These are phyloP conservation scores for Suillus sp. DNA, from an alignment of 768 basidiomycete genomes.

Conservation along the genomic window DNA sequence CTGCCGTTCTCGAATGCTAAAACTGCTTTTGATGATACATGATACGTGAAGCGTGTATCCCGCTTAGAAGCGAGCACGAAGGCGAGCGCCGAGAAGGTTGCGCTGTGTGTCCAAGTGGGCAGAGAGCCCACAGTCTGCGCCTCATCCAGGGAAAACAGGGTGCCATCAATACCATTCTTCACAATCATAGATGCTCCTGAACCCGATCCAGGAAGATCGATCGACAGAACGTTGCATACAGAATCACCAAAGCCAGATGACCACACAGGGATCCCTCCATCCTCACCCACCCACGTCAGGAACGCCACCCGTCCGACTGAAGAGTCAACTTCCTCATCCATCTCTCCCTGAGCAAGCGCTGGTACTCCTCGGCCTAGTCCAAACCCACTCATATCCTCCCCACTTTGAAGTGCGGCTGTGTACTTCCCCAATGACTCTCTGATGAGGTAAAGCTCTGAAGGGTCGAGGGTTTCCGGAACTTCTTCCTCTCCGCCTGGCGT, in stretches of 20 bases:
- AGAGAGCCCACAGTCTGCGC: constrained; percentile 24
- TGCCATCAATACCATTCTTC: constrained; percentile 76
- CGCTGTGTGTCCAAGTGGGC: constrained; percentile 67
- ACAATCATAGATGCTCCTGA: constrained; percentile 49
- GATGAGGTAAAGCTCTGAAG: constrained; percentile 77
- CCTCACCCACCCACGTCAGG: constrained; percentile 65
- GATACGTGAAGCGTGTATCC: constrained; percentile 86
- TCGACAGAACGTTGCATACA: constrained; percentile 64
- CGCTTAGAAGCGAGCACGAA: constrained; percentile 94
- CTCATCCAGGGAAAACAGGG: constrained; percentile 52
- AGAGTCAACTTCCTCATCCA: constrained; percentile 87
- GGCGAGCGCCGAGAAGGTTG: constrained; percentile 87
- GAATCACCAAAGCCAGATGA: constrained; percentile 34
- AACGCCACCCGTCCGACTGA: constrained; percentile 65
- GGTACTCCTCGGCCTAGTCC: constrained; percentile 73
- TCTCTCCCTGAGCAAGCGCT: constrained; percentile 83
- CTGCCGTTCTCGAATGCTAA: constrained; percentile 85
- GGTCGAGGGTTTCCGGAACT: constrained; percentile 87
- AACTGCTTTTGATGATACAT: constrained; percentile 56
- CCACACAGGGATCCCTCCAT: constrained; percentile 51
- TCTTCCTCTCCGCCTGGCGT: constrained; percentile 52
- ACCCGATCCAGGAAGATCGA: constrained; percentile 60
- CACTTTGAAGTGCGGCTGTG: constrained; percentile 61
- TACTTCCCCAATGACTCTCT: constrained; percentile 86
- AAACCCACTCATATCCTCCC: constrained; percentile 60